Base-by-base conservation (phyloP, 805 yeast species). In the Suhomyces sp. region DNA sequence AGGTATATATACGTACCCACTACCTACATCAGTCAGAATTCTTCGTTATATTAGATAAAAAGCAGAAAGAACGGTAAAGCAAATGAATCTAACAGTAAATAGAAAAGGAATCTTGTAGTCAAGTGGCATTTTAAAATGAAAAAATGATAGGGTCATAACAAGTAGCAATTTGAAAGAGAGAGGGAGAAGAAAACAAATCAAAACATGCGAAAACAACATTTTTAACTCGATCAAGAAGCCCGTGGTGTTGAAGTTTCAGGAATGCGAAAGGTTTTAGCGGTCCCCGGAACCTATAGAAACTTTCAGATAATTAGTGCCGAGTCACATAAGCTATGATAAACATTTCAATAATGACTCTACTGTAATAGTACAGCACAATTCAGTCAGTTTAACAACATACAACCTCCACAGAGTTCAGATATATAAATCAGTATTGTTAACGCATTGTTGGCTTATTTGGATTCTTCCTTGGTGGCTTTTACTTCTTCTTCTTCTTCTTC, bases 401-500 rank as follows among this genome's bases (percentile, higher is more conserved):
- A 31, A n/a, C 35, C 35, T 31, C 35, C 35, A 31, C 35, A n/a
- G 35, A 31, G 17, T 31, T n/a, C 1, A n/a, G n/a, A n/a, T 31
- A 31, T n/a, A 31, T 31, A n/a, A 31, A n/a, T 29, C 33, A 29
- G 13, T 29, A 29, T 29, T 29, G 12, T 29, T 29, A 3, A 29
- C 27, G 12, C 27, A 29, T 31, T 41, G 29, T 13, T 41, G n/a
- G 29, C 12, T 22, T 13, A 41, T 41, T 41, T 22, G 25, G 44
- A n/a, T 13, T 41, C n/a, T 41, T 41, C 17, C 44, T 41, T 24
- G n/a, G 33, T n/a, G 31, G n/a, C 31, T 27, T 27, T 27, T 4
- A 12, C 48, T 25, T 44, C 29, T 22, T 48, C 49, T 12, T 37
- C 48, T 20, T 47, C 54, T 39, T 53, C 55, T 21, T 54, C n/a